phyloP scores from a whole-genome alignment of 2,329 filamentous ascomycete species.

The Cladosporium sp. region DNA sequence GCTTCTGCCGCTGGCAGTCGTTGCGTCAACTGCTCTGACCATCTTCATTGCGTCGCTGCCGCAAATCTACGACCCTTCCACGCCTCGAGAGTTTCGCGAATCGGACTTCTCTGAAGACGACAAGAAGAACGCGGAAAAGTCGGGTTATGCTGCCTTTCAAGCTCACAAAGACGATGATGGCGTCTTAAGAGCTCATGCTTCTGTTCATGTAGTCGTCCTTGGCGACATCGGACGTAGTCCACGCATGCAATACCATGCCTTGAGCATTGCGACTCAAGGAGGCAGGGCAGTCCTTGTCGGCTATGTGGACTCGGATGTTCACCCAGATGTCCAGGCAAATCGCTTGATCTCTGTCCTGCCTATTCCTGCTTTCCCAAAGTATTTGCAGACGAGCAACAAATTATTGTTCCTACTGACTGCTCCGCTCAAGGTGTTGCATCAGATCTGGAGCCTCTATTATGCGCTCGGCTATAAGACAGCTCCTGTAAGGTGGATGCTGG shows the following conservation, averaged over 20 bases:
- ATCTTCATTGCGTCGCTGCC: conserved; percentile 51
- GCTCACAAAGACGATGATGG: conserved; percentile 18
- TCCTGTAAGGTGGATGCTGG: conserved; percentile 79
- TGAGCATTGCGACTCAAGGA: conserved; percentile 82
- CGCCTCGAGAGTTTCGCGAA: conserved; percentile 22
- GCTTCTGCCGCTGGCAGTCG: conserved; percentile 37
- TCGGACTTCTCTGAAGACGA: conserved; percentile 27
- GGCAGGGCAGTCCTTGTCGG: conserved; percentile 80
- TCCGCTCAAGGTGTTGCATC: conserved; percentile 81
- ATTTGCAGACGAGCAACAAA: conserved; percentile 63
- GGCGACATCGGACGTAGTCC: conserved; percentile 94
- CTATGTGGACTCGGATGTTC: conserved; percentile 78
- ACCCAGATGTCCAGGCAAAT: conserved; percentile 70
- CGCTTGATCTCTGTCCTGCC: conserved; percentile 67
- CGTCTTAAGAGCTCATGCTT: conserved; percentile 38
- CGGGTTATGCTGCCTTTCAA: conserved; percentile 29
- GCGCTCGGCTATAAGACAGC: conserved; percentile 69
- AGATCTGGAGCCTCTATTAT: conserved; percentile 66
- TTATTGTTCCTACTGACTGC: conserved; percentile 73
- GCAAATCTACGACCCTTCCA: conserved; percentile 45
- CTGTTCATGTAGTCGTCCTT: conserved; percentile 80
- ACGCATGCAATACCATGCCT: conserved; percentile 96
- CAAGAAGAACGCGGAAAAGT: conserved; percentile 23
- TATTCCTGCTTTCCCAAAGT: conserved; percentile 62
- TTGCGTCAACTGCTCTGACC: conserved; percentile 45